Conservation (phyloP, 768 basidiomycete genomes). For the Rubroboletus satanas region DNA sequence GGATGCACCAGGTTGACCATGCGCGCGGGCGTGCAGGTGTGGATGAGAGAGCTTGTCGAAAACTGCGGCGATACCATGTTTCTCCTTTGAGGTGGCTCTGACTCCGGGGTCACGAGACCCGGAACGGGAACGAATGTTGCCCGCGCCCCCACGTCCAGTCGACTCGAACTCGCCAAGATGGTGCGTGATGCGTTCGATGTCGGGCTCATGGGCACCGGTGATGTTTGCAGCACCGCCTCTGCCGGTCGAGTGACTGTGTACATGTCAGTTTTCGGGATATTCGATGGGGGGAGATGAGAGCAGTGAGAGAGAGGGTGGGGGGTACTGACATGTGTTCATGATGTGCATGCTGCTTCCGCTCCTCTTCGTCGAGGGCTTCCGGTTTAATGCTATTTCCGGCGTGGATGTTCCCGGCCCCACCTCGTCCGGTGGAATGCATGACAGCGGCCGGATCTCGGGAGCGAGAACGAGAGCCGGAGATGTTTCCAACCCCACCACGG, state of each 20-base stretch:
- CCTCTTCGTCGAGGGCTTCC: constrained; percentile 32
- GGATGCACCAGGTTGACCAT: constrained; percentile 1
- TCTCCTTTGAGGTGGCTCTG: constrained; percentile 28
- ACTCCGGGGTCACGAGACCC: constrained; percentile 25
- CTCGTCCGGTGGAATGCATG: constrained; percentile 54
- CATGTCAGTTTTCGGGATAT: not conserved
- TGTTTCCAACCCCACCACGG: constrained; percentile 65
- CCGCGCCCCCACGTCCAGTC: constrained; percentile 57
- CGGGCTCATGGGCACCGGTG: constrained; percentile 36
- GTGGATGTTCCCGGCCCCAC: constrained; percentile 59
- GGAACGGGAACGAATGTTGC: constrained; percentile 52
- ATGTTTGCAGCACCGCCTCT: constrained; percentile 68
- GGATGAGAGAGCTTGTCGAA: constrained; percentile 30
- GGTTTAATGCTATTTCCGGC: constrained; percentile 24
- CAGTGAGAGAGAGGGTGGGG: no score
- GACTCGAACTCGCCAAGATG: constrained; percentile 34
- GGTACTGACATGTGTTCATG: constrained; percentile 41
- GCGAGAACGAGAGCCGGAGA: constrained; percentile 48
- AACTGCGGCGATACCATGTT: constrained; percentile 29
- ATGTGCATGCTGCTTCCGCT: constrained; percentile 30
- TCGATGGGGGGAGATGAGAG: no score
- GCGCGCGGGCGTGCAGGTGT: not conserved
- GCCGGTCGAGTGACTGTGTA: constrained; percentile 59
- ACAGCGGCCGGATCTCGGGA: constrained; percentile 36
- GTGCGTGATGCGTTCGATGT: constrained; percentile 33